Conservation (phyloP, 2,329 filamentous ascomycete genomes). For the Parafenestella ontariensis region DNA sequence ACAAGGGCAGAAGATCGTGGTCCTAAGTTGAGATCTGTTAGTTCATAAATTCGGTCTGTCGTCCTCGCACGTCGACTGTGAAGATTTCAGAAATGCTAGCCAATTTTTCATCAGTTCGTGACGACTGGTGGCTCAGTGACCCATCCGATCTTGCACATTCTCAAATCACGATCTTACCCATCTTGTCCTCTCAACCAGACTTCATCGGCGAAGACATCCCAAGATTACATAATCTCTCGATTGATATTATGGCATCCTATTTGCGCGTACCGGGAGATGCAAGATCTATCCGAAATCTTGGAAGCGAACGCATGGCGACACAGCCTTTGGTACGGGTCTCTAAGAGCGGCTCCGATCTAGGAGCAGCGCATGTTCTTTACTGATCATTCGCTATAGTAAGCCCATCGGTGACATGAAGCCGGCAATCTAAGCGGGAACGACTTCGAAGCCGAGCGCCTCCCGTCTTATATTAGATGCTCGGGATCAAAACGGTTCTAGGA, state of each 20-base stretch:
- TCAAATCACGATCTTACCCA: no score
- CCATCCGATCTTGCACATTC: no score
- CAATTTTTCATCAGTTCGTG: no score
- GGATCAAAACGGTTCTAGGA: not conserved
- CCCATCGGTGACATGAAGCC: conserved; percentile 6
- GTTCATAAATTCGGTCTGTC: no score
- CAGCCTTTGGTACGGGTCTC: not conserved
- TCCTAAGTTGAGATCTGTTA: no score
- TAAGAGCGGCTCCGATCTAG: not conserved
- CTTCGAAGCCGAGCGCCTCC: not conserved
- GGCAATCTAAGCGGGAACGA: not conserved
- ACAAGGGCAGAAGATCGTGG: not conserved
- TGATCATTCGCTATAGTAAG: no score
- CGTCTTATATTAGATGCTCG: not conserved
- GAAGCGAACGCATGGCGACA: not conserved
- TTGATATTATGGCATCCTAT: no score
- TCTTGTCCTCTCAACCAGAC: not conserved
- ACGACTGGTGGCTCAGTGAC: no score
- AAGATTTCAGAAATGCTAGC: no score
- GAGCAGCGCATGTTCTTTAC: not conserved
- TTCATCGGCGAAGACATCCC: not conserved
- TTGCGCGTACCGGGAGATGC: not conserved
- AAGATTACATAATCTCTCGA: not conserved
- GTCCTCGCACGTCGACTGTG: no score
- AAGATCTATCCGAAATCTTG: not conserved